A percentile compares a stretch with the other conserved stretches of the same genome.
These are phyloP conservation scores for Tetrahymena malaccensis DNA, from an alignment of 73 alveolate genomes.

Conservation along the genomic window DNA sequence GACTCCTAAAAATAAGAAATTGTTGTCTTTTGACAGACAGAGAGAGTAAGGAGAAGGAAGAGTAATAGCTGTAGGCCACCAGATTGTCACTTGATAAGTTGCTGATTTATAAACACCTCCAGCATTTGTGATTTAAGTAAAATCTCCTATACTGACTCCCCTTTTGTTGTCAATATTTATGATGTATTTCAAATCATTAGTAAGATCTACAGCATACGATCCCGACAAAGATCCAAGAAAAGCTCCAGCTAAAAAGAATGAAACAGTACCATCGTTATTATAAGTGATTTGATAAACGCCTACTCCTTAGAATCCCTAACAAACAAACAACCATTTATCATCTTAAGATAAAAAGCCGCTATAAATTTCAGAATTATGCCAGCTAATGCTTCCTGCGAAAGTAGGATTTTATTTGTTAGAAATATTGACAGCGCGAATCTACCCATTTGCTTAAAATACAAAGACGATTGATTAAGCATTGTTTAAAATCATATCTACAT, in stretches of 20 bases:
- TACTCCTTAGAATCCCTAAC: neutral
- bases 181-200: neutral
- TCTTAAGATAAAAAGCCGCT: neutral
- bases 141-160: neutral
- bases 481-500: neutral
- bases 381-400: neutral
- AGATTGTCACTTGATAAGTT: neutral
- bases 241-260: neutral
- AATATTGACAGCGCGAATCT: neutral
- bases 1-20: neutral
- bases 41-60: neutral
- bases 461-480: neutral
- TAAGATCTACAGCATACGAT: neutral
- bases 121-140: neutral
- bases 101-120: neutral
- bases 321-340: neutral
- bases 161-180: neutral
- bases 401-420: neutral
- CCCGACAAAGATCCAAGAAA: neutral
- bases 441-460: neutral
- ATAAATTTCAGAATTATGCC: neutral
- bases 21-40: neutral
- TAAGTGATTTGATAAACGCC: neutral
- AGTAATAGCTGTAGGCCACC: neutral
- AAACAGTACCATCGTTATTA: neutral